Evolutionary conservation across 2,329 filamentous ascomycete species (phyloP).

Genomic region (Pseudogymnoascus sp.): DNA sequence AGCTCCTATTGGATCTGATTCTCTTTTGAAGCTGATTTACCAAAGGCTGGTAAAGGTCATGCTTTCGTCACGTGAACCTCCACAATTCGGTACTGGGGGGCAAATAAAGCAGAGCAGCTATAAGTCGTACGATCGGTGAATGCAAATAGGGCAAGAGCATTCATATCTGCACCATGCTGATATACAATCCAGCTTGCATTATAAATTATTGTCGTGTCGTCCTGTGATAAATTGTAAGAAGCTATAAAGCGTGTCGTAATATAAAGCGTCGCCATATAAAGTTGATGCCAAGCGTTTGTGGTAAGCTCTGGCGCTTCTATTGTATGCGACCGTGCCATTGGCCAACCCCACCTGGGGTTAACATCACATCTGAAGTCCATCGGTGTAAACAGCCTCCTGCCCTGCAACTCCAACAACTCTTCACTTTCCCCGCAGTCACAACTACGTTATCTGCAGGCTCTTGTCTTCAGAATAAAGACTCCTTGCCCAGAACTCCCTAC

Average conservation of each 20-base stretch:
- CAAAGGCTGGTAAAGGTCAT: neutral
- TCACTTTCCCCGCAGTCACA: neutral
- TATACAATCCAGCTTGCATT: neutral
- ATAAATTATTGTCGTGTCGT: conserved; percentile 6
- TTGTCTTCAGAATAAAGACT: neutral
- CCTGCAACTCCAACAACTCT: neutral
- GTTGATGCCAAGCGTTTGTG: conserved; percentile 2
- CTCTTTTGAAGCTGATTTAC: neutral
- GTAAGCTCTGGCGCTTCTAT: conserved; percentile 1
- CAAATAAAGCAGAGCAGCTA: neutral
- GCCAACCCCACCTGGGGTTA: conserved; percentile 8
- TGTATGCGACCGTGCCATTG: conserved; percentile 7
- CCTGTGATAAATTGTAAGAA: neutral
- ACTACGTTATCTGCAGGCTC: neutral
- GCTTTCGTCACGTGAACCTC: neutral
- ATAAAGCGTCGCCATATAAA: conserved; percentile 1
- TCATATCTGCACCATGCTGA: neutral
- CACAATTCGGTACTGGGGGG: neutral
- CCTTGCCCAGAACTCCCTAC: neutral
- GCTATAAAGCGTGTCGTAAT: conserved; percentile 1
- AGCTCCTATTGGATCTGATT: neutral
- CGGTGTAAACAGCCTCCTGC: conserved; percentile 2
- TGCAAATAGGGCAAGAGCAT: neutral
- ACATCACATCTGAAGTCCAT: conserved; percentile 8
- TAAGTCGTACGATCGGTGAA: neutral